Conservation (phyloP, 129 eudicot species). For the Centaurea solstitialis region DNA sequence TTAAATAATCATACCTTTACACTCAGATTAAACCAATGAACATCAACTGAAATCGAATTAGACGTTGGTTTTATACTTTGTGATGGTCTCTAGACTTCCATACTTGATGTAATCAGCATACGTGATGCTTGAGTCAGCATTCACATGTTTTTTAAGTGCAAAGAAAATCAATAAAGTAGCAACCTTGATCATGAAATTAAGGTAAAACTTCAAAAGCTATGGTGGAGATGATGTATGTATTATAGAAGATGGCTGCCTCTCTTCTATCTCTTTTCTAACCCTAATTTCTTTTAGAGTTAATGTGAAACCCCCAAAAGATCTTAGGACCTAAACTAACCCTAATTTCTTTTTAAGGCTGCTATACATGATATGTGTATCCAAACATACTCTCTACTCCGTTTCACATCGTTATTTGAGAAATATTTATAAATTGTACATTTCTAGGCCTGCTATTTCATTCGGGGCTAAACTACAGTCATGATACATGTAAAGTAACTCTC, state of each 20-base stretch:
- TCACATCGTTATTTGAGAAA: not conserved
- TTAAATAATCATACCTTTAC: not conserved
- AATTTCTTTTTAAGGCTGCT: not conserved
- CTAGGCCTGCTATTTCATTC: not conserved
- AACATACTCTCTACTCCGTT: no score
- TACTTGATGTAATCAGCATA: not conserved
- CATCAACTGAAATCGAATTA: not conserved
- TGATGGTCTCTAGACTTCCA: not conserved
- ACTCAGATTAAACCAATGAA: not conserved
- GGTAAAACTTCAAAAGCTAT: not conserved
- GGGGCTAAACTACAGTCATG: not conserved
- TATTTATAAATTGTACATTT: not conserved
- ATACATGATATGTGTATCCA: not conserved
- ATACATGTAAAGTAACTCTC: not conserved
- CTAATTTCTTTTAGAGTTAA: not conserved
- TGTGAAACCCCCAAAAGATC: not conserved
- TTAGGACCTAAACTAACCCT: not conserved
- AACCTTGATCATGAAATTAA: not conserved
- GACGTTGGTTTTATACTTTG: not conserved
- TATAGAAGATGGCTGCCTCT: not conserved
- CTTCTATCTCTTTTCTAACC: not conserved
- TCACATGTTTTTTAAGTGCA: not conserved
- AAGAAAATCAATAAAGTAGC: not conserved
- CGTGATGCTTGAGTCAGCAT: not conserved
- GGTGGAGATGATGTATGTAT: not conserved